Conservation (phyloP, 495 filamentous ascomycete species). For the Corynascus novoguineensis region DNA sequence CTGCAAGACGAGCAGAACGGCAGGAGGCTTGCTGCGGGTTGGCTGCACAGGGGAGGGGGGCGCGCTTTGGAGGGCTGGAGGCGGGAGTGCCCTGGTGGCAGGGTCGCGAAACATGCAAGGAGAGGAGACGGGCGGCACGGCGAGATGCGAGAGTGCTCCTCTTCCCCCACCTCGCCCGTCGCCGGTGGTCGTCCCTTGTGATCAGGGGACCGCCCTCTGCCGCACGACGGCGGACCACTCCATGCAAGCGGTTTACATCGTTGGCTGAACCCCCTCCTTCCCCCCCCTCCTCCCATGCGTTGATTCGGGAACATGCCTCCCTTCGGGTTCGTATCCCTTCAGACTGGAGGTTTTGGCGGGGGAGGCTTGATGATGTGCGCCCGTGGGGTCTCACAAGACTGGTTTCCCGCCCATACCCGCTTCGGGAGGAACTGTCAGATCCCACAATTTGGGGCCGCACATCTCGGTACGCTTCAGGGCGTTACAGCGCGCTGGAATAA, state of each 20-base stretch:
- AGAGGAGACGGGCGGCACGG: slow-evolving; percentile 3
- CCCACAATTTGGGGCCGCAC: slow-evolving; percentile 23
- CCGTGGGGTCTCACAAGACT: slow-evolving; percentile 16
- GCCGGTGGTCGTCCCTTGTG: no score
- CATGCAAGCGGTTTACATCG: neutral
- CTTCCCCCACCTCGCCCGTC: no score
- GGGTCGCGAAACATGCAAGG: slow-evolving; percentile 5
- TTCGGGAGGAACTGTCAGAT: slow-evolving; percentile 24
- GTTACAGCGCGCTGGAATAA: slow-evolving; percentile 15
- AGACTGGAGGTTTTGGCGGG: neutral
- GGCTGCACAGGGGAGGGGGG: neutral
- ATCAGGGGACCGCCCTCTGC: slow-evolving; percentile 6
- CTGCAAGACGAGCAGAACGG: slow-evolving; percentile 16
- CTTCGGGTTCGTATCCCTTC: slow-evolving; percentile 3
- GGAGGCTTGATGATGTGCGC: slow-evolving; percentile 18
- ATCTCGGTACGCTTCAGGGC: slow-evolving; percentile 8
- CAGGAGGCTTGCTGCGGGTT: slow-evolving; percentile 11
- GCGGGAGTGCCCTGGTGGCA: neutral
- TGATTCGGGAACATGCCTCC: slow-evolving; percentile 8
- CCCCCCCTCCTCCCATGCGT: no score
- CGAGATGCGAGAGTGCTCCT: neutral
- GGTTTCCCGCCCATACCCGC: slow-evolving; percentile 15
- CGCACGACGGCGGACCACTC: neutral
- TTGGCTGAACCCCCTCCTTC: slow-evolving; percentile 2
- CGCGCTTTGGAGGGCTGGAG: neutral